Evolutionary conservation across 2,329 filamentous ascomycete genomes (phyloP).

Genomic region (Arthrobotrys megalospora): DNA sequence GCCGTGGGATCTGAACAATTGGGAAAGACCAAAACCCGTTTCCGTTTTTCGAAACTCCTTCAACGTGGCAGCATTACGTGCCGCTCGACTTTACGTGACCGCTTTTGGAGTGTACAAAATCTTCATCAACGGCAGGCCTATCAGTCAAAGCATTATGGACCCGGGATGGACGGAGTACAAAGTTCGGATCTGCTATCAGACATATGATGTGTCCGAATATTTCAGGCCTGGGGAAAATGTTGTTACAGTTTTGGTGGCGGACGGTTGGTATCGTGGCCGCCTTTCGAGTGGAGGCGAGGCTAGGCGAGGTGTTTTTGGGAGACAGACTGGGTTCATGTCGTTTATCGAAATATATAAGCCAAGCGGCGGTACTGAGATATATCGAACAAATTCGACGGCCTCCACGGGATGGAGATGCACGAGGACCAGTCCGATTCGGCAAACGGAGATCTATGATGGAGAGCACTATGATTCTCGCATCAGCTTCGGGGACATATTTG

Average conservation of each 20-base stretch:
- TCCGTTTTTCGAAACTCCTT: slow-evolving; percentile 37
- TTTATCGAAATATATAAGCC: slow-evolving; percentile 7
- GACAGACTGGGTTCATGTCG: slow-evolving; percentile 45
- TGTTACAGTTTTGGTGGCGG: slow-evolving; percentile 25
- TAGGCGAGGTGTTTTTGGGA: slow-evolving; percentile 39
- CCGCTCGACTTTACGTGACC: slow-evolving; percentile 29
- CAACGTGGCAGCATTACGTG: neutral
- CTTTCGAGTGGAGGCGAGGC: slow-evolving; percentile 43
- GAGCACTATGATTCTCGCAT: slow-evolving; percentile 46
- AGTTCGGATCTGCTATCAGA: slow-evolving; percentile 37
- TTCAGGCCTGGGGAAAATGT: slow-evolving; percentile 16
- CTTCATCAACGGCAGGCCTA: slow-evolving; percentile 31
- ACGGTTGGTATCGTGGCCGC: slow-evolving; percentile 55
- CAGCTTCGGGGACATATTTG: slow-evolving; percentile 14
- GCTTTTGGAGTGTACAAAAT: slow-evolving; percentile 47
- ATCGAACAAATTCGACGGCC: slow-evolving; percentile 18
- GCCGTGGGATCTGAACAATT: slow-evolving; percentile 30
- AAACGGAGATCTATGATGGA: slow-evolving; percentile 49
- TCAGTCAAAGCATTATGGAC: slow-evolving; percentile 41
- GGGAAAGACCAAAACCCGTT: slow-evolving; percentile 37
- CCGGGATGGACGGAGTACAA: slow-evolving; percentile 53
- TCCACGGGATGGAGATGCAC: slow-evolving; percentile 55
- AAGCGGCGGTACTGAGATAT: neutral
- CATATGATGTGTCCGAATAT: slow-evolving; percentile 33
- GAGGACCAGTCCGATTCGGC: slow-evolving; percentile 23